These are phyloP conservation scores for Cornus controversa DNA, from an alignment of 148 eudicot genomes.

Conservation along the genomic window DNA sequence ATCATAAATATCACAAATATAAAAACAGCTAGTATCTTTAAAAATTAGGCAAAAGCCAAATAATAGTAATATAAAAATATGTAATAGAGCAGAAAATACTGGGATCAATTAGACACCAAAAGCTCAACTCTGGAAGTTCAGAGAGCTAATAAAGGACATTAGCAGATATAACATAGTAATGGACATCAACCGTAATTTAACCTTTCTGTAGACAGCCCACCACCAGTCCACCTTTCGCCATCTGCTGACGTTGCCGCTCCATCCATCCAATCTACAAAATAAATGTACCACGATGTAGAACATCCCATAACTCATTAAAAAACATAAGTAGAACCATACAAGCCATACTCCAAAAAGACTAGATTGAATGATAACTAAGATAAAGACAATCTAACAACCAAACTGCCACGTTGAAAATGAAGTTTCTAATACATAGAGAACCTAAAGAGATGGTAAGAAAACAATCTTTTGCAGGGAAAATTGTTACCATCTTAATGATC, in stretches of 20 bases:
- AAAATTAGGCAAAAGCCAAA: background rate
- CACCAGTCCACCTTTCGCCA: conserved; percentile 51
- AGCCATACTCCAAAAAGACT: background rate
- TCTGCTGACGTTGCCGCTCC: conserved; percentile 59
- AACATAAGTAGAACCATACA: background rate
- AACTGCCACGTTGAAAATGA: background rate
- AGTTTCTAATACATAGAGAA: background rate
- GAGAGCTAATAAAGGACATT: too few species aligned
- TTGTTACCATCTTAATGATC: background rate
- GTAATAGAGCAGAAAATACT: background rate
- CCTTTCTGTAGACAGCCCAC: conserved; percentile 56
- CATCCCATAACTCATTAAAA: background rate
- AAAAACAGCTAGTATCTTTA: background rate
- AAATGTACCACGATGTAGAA: background rate
- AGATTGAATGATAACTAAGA: background rate
- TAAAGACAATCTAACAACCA: conserved; percentile 1
- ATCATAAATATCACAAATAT: background rate
- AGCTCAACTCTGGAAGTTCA: background rate
- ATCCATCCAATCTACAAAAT: conserved; percentile 67
- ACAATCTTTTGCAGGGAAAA: background rate
- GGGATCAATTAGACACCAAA: background rate
- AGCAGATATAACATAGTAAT: background rate
- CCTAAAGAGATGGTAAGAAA: background rate
- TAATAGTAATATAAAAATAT: background rate
- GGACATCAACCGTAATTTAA: conserved; percentile 19